A percentile compares a stretch with the other conserved stretches of the same genome.
Conservation (phyloP, 495 filamentous ascomycete genomes). For the Pyrenula aspistea region DNA sequence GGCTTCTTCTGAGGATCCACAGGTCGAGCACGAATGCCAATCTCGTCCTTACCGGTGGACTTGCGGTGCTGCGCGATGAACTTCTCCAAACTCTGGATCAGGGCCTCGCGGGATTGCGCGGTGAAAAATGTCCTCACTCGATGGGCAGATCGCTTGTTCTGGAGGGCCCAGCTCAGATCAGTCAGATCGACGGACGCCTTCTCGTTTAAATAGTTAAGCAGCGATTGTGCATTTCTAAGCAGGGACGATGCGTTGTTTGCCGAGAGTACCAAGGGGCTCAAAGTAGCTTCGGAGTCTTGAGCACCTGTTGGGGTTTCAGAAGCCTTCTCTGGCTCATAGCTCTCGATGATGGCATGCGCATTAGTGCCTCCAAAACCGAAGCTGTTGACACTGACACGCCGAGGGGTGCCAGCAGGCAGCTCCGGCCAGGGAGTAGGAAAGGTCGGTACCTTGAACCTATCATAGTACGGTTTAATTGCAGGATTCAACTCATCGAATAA, state of each 20-base stretch:
- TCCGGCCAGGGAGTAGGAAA: background rate
- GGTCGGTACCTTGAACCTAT: constrained; percentile 13
- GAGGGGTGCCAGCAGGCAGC: background rate
- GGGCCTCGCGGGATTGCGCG: constrained; percentile 1
- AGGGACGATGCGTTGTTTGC: constrained; percentile 5
- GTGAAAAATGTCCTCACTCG: constrained; percentile 2
- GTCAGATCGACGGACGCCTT: constrained; percentile 1
- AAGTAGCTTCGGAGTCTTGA: background rate
- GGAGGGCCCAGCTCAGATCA: constrained; percentile 7
- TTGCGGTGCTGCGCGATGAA: constrained; percentile 4
- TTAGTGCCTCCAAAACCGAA: constrained; percentile 6
- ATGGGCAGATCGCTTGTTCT: constrained; percentile 1
- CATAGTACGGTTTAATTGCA: constrained; percentile 24
- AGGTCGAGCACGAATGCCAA: background rate
- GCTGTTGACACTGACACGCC: constrained; percentile 3
- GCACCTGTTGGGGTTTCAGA: background rate
- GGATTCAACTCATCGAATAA: constrained; percentile 32
- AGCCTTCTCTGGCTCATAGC: constrained; percentile 10
- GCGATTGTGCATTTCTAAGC: background rate
- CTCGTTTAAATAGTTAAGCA: constrained; percentile 1
- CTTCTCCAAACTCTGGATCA: background rate
- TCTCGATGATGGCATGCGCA: constrained; percentile 4
- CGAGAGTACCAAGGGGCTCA: background rate
- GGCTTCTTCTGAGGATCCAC: constrained; percentile 1
- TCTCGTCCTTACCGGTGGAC: background rate